Evolutionary conservation across 2,329 filamentous ascomycete species (phyloP).

Genomic region (Pseudogymnoascus sp.): DNA sequence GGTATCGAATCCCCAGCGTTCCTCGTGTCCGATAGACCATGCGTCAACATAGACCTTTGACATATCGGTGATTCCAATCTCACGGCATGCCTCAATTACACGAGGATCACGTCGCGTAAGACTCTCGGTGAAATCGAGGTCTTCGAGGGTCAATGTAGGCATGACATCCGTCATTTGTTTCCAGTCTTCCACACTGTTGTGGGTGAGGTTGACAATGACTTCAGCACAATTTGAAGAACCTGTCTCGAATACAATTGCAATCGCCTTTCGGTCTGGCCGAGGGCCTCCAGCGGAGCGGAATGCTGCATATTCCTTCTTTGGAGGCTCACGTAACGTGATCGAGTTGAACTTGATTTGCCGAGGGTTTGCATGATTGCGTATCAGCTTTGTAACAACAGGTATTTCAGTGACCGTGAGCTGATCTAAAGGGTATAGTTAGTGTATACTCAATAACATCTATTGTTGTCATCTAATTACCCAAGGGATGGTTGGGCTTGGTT

Average conservation of each 20-base stretch:
- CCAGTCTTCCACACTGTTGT: constrained; percentile 37
- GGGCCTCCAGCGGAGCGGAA: constrained; percentile 47
- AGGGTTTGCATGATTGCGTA: constrained; percentile 46
- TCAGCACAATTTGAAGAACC: constrained; percentile 40
- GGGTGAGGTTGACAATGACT: constrained; percentile 45
- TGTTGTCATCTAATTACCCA: constrained; percentile 11
- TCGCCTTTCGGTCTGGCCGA: constrained; percentile 44
- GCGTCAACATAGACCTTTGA: constrained; percentile 92
- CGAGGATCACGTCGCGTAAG: constrained; percentile 70
- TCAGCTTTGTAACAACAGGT: constrained; percentile 42
- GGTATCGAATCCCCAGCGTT: constrained; percentile 72
- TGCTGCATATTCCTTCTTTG: constrained; percentile 49
- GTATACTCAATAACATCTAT: neutral
- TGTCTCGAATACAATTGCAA: constrained; percentile 43
- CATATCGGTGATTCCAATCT: constrained; percentile 85
- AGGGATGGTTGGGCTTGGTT: neutral
- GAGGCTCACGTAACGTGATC: constrained; percentile 48
- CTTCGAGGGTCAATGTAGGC: constrained; percentile 69
- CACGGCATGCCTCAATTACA: constrained; percentile 83
- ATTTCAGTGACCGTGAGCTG: constrained; percentile 52
- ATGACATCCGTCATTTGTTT: constrained; percentile 44
- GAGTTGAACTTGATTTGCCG: constrained; percentile 58
- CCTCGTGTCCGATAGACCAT: constrained; percentile 93
- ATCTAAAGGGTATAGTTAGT: constrained; percentile 32
- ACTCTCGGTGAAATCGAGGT: constrained; percentile 73